These are phyloP conservation scores for Schwanniomyces sp. DNA, from an alignment of 805 yeast species.

Conservation along the genomic window DNA sequence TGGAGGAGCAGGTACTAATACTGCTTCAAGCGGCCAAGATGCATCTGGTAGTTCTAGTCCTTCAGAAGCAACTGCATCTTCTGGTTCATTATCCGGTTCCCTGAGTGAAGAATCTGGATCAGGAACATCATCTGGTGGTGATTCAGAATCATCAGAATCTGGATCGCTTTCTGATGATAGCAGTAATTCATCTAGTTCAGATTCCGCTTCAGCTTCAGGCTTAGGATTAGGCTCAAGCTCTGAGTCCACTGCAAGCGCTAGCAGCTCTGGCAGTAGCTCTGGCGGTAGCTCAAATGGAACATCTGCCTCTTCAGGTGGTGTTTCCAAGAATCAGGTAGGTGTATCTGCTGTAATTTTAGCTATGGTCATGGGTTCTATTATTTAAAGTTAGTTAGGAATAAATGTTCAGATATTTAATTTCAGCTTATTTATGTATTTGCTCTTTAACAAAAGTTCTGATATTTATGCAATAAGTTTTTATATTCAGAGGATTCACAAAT, in stretches of 20 bases:
- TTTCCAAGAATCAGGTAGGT: neutral
- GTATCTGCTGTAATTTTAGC: neutral
- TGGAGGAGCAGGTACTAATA: neutral
- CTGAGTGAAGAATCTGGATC: neutral
- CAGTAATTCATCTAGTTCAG: conserved; percentile 3
- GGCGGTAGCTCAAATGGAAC: conserved; percentile 6
- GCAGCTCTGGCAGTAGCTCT: conserved; percentile 10
- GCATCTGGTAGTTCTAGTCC: conserved; percentile 3
- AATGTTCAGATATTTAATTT: neutral
- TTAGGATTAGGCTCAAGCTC: neutral
- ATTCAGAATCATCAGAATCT: conserved; percentile 4
- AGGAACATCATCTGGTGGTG: conserved; percentile 5
- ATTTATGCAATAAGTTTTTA: neutral
- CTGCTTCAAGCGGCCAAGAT: neutral
- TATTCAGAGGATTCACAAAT: neutral
- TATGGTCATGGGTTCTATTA: neutral
- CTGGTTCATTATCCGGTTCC: neutral
- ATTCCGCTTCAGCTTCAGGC: conserved; percentile 2
- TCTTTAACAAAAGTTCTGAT: neutral
- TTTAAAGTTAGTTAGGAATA: neutral
- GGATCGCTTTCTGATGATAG: neutral
- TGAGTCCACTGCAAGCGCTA: conserved; percentile 8
- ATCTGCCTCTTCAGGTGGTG: neutral
- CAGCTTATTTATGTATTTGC: neutral
- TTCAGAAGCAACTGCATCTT: conserved; percentile 2